phyloP scores from a whole-genome alignment of 352 stramenopile species.

The Pythium grandisporangium region DNA sequence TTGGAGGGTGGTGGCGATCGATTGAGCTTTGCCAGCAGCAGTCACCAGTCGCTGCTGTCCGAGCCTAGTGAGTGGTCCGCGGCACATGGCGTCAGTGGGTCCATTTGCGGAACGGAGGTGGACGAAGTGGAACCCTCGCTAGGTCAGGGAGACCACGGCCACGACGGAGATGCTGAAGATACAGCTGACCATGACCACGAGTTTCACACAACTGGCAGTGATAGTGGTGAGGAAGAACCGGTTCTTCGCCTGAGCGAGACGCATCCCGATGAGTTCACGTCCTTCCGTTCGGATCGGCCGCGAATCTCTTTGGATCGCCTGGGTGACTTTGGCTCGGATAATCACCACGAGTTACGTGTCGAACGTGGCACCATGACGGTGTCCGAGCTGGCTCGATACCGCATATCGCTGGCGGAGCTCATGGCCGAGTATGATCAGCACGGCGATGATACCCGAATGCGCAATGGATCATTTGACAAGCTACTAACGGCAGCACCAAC shows the following conservation, averaged over 20 bases:
- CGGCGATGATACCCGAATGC: background rate
- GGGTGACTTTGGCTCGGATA: constrained; percentile 20
- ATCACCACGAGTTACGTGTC: constrained; percentile 7
- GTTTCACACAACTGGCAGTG: background rate
- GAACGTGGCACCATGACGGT: constrained; percentile 14
- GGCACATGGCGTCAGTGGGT: background rate
- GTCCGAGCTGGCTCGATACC: constrained; percentile 27
- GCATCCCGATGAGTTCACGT: background rate
- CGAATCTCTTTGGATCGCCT: background rate
- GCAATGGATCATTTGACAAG: background rate
- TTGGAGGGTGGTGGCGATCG: constrained; percentile 11
- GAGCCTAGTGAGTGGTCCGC: background rate
- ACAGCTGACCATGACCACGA: background rate
- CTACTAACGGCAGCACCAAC: no score
- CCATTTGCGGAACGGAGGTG: background rate
- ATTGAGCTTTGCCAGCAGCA: constrained; percentile 11
- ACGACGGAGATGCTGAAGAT: background rate
- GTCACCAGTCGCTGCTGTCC: background rate
- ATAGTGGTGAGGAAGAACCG: background rate
- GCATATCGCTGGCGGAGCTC: constrained; percentile 44
- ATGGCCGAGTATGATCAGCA: constrained; percentile 44
- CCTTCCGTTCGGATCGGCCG: constrained; percentile 3
- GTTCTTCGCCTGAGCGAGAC: background rate
- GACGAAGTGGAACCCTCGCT: no score
- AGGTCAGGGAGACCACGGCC: no score